Percentiles rank a stretch among this genome's conserved stretches.
phyloP scores from a whole-genome alignment of 2,329 filamentous ascomycete species.

The Intubia oerlemansii region DNA sequence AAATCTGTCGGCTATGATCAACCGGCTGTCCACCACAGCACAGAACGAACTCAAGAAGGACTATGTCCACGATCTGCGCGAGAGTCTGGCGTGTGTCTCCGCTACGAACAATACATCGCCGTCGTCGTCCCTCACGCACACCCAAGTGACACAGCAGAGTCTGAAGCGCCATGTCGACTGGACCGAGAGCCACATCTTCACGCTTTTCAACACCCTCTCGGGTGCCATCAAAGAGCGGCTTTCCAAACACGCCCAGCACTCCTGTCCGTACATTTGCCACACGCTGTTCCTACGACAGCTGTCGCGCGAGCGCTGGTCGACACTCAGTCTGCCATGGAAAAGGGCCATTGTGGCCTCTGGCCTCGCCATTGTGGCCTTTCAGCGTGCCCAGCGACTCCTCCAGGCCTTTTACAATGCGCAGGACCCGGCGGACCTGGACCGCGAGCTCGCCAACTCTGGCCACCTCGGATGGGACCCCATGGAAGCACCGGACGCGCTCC shows the following conservation, averaged over 20 bases:
- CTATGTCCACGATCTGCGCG: background rate
- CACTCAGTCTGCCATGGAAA: slow-evolving; percentile 15
- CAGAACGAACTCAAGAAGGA: too few relatives aligned
- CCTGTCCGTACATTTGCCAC: too few relatives aligned
- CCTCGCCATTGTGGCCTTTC: slow-evolving; percentile 16
- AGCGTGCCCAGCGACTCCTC: slow-evolving; percentile 21
- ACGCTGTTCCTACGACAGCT: slow-evolving; percentile 17
- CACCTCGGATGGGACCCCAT: slow-evolving; percentile 32
- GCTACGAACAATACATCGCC: too few relatives aligned
- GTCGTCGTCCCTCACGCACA: too few relatives aligned
- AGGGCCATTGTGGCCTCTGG: slow-evolving; percentile 18
- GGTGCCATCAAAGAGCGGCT: too few relatives aligned
- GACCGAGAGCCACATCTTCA: too few relatives aligned
- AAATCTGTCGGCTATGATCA: slow-evolving; percentile 1
- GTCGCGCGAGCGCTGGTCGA: slow-evolving; percentile 9
- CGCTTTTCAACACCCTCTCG: too few relatives aligned
- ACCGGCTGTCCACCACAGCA: too few relatives aligned
- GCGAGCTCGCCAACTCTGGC: slow-evolving; percentile 26
- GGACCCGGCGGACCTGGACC: slow-evolving; percentile 15
- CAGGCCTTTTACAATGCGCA: slow-evolving; percentile 5
- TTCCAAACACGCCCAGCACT: too few relatives aligned
- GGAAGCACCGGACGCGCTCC: slow-evolving; percentile 33
- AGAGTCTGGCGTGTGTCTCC: too few relatives aligned
- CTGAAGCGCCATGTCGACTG: too few relatives aligned
- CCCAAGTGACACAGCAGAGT: too few relatives aligned